A percentile compares a stretch with the other conserved stretches of the same genome.
phyloP scores from a whole-genome alignment of 2,329 filamentous ascomycete genomes.

The Aureobasidium sp. region DNA sequence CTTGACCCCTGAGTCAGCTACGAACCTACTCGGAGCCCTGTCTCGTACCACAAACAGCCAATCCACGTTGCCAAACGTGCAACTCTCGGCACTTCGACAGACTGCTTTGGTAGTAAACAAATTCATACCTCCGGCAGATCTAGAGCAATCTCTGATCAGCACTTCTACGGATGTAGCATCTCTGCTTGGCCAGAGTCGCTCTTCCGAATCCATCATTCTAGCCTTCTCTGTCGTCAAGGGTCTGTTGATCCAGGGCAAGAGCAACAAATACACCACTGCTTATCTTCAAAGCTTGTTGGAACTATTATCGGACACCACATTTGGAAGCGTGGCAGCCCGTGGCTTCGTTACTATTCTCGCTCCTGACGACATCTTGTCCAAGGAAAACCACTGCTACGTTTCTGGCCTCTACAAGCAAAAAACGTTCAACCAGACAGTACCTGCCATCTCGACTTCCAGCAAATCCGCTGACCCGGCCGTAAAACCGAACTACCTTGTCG shows the following conservation, averaged over 20 bases:
- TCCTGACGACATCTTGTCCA: slow-evolving; percentile 51
- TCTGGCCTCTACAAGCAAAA: slow-evolving; percentile 56
- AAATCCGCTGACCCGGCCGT: slow-evolving; percentile 33
- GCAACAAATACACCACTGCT: slow-evolving; percentile 33
- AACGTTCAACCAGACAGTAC: slow-evolving; percentile 51
- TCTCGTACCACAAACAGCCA: slow-evolving; percentile 23
- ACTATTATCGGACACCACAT: slow-evolving; percentile 39
- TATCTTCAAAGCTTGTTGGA: slow-evolving; percentile 40
- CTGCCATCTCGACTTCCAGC: slow-evolving; percentile 46
- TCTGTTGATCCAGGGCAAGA: slow-evolving; percentile 46
- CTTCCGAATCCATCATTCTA: slow-evolving; percentile 40
- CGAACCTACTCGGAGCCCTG: slow-evolving; percentile 29
- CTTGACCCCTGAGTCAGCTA: slow-evolving; percentile 25
- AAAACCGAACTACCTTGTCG: slow-evolving; percentile 55
- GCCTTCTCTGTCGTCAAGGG: slow-evolving; percentile 55
- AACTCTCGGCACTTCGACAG: slow-evolving; percentile 28
- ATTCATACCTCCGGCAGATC: slow-evolving; percentile 33
- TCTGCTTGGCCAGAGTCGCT: slow-evolving; percentile 28
- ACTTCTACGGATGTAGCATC: slow-evolving; percentile 28
- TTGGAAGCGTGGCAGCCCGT: slow-evolving; percentile 41
- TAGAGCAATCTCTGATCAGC: slow-evolving; percentile 21
- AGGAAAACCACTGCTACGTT: slow-evolving; percentile 52
- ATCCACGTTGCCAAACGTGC: neutral
- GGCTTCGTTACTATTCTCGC: slow-evolving; percentile 52
- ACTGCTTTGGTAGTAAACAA: slow-evolving; percentile 42